Evolutionary conservation across 805 yeast species (phyloP).

Genomic region (Pichia nakasei): DNA sequence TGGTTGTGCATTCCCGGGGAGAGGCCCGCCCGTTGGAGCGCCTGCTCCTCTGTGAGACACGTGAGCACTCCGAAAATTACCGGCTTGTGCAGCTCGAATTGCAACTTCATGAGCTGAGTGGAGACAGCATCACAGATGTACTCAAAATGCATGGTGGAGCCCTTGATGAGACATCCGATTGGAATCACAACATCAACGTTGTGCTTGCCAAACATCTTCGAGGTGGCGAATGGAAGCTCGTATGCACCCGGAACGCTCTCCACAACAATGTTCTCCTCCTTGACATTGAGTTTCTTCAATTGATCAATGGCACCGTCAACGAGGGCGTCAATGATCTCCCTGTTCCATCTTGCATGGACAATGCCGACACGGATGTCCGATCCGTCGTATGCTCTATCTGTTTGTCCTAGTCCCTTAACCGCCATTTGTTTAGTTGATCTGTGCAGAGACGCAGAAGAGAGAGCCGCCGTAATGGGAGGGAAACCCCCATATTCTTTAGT

Average conservation of each 20-base stretch:
- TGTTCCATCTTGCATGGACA: slow-evolving; percentile 95
- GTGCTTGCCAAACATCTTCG: slow-evolving; percentile 40
- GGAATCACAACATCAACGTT: slow-evolving; percentile 80
- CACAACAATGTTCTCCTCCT: slow-evolving; percentile 63
- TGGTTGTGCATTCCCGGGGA: slow-evolving; percentile 79
- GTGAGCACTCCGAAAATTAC: slow-evolving; percentile 92
- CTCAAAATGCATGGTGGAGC: slow-evolving; percentile 97
- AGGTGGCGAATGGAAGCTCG: slow-evolving; percentile 82
- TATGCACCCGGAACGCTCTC: slow-evolving; percentile 93
- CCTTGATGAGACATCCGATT: slow-evolving; percentile 91
- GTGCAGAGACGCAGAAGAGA: too few relatives aligned
- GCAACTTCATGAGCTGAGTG: slow-evolving; percentile 74
- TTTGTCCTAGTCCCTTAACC: slow-evolving; percentile 68
- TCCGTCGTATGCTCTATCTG: slow-evolving; percentile 39
- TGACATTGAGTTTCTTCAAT: slow-evolving; percentile 58
- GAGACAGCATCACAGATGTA: slow-evolving; percentile 90
- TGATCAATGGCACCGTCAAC: slow-evolving; percentile 67
- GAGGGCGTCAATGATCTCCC: slow-evolving; percentile 62
- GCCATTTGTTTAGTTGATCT: too few relatives aligned
- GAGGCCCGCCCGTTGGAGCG: slow-evolving; percentile 85
- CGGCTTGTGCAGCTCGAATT: slow-evolving; percentile 61
- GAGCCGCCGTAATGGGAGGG: too few relatives aligned
- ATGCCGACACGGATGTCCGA: slow-evolving; percentile 45
- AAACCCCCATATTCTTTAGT: too few relatives aligned
- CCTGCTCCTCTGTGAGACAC: slow-evolving; percentile 90